Evolutionary conservation across 169 alveolate species (phyloP).

Genomic region (Plasmodium ovale): DNA sequence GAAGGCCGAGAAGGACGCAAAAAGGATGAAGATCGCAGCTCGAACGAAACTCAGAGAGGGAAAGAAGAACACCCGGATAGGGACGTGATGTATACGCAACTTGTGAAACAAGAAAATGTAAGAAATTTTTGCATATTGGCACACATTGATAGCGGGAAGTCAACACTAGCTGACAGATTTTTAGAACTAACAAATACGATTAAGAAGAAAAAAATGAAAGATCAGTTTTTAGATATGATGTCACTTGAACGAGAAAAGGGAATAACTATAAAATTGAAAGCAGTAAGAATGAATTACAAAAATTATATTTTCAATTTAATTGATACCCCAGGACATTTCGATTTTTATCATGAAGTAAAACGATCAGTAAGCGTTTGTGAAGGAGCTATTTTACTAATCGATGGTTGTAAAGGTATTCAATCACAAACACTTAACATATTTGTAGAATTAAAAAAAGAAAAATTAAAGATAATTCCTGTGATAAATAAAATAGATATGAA

Average conservation of each 20-base stretch:
- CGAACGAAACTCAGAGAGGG: no score
- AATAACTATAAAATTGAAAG: slow-evolving; percentile 92
- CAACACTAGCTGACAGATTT: slow-evolving; percentile 94
- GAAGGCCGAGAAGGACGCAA: no score
- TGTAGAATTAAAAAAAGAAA: slow-evolving; percentile 89
- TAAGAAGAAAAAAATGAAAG: slow-evolving; percentile 62
- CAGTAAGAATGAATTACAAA: slow-evolving; percentile 81
- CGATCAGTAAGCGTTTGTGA: slow-evolving; percentile 95
- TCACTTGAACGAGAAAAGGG: slow-evolving; percentile 94
- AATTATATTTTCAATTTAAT: slow-evolving; percentile 94
- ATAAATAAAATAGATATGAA: slow-evolving; percentile 94
- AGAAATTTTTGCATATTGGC: slow-evolving; percentile 97
- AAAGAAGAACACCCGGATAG: neutral
- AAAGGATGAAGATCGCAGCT: no score
- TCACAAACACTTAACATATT: slow-evolving; percentile 94
- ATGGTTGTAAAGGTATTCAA: slow-evolving; percentile 94
- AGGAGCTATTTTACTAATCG: slow-evolving; percentile 94
- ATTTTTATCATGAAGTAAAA: slow-evolving; percentile 95
- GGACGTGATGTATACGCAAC: neutral
- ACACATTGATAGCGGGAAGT: slow-evolving; percentile 97
- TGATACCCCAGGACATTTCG: slow-evolving; percentile 97
- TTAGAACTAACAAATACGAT: slow-evolving; percentile 88
- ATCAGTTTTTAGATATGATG: slow-evolving; percentile 90
- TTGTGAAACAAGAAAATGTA: slow-evolving; percentile 59
- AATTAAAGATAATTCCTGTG: slow-evolving; percentile 93